A percentile compares a stretch with the other conserved stretches of the same genome.
Conservation (phyloP, 768 basidiomycete species). For the Pulveroboletus sp. region DNA sequence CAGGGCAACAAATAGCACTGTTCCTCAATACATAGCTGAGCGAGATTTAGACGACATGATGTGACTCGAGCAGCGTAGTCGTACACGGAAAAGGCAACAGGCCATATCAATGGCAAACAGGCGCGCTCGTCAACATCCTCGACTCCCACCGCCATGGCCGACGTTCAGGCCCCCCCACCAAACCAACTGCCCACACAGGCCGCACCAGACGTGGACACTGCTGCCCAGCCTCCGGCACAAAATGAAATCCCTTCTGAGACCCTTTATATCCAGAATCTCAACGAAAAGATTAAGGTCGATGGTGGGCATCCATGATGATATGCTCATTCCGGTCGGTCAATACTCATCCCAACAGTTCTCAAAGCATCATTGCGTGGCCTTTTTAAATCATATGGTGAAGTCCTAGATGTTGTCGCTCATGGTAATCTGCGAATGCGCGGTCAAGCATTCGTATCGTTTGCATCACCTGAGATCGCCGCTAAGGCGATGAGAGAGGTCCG, state of each 20-base stretch:
- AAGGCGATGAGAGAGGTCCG: conserved; percentile 91
- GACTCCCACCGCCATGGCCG: conserved; percentile 32
- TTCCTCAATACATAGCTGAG: too few species aligned
- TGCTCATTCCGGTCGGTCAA: conserved; percentile 8
- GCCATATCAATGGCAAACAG: conserved; percentile 21
- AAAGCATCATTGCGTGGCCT: conserved; percentile 83
- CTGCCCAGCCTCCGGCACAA: conserved; percentile 24
- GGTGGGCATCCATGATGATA: conserved; percentile 37
- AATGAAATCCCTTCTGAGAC: conserved; percentile 69
- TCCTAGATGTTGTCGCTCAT: conserved; percentile 95
- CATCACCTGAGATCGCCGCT: conserved; percentile 72
- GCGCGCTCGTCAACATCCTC: background rate
- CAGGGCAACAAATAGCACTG: too few species aligned
- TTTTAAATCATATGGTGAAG: conserved; percentile 91
- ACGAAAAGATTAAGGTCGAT: conserved; percentile 87
- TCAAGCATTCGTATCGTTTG: conserved; percentile 96
- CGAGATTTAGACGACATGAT: too few species aligned
- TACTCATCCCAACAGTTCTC: conserved; percentile 51
- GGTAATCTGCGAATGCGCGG: conserved; percentile 95
- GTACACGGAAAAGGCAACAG: conserved; percentile 16
- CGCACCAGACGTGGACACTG: conserved; percentile 17
- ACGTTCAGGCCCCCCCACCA: conserved; percentile 32
- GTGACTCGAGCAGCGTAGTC: background rate
- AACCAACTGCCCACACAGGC: conserved; percentile 27
- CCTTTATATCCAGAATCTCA: conserved; percentile 93